Evolutionary conservation across 2,329 filamentous ascomycete species (phyloP), one percentile per base, ranked within the genome.

Genomic region (Phyllosticta citriasiana): DNA sequence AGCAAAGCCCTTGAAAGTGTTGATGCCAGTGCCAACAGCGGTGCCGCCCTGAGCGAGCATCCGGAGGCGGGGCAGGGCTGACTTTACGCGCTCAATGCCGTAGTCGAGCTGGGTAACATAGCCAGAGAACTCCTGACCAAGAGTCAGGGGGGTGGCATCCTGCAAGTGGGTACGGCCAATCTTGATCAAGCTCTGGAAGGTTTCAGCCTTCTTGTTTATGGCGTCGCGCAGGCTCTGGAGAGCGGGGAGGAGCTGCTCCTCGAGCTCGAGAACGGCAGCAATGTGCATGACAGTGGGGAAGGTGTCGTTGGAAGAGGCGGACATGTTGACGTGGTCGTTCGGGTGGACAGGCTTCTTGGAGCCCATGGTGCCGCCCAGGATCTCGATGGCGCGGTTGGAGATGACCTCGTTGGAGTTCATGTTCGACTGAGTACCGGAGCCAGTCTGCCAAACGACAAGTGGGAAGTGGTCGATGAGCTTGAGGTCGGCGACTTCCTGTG

Each of bases 391-490:
- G 67, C 94, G 90, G 84, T 97, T 99, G 66, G 93, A 97, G 77
- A 99, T 97, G 77, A 99, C 94, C 77, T 99, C 94, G 81, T 99
- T 99, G 74, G 93, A 92, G 80, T 99, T 99, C 94, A 97, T 97
- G 85, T 96, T 97, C 76, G 92, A 97, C 82, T 97, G 94, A 30
- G 94, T 97, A 73, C 94, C 94, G 57, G 94, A 97, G 66, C 94
- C 94, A 60, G 94, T 99, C 82, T 99, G 94, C 94, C 94, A 99
- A 73, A 99, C 93, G 62, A 97, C 93, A 64, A 97, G 89, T 66
- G 94, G 94, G 80, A 99, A 97, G 82, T 97, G 93, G 77, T 97
- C 92, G 71, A 95, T 77, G 70, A 97, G 87, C 83, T 97, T 96
- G 73, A 94, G 86, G 66, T 89, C 88, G 62, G 93, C 92, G 51